Conservation (phyloP, 768 basidiomycete genomes). For the Lactarius deliciosus region DNA sequence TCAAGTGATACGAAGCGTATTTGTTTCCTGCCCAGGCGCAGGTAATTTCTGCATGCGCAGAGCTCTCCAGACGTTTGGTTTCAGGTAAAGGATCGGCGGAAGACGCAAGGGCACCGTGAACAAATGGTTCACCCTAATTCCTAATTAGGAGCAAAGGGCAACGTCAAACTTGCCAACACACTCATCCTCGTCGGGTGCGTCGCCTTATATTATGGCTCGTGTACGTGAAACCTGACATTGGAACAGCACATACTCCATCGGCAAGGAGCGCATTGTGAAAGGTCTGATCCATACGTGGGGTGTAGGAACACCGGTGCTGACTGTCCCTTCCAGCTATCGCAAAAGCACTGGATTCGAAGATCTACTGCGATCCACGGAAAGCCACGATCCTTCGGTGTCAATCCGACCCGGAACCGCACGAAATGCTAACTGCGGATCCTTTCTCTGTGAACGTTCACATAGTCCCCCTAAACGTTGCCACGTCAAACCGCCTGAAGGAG, state of each 20-base stretch:
- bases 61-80: constrained; percentile 64
- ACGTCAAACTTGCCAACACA: constrained; percentile 40
- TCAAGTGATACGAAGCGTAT: constrained; percentile 49
- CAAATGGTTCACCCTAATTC: constrained; percentile 44
- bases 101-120: constrained; percentile 43
- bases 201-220: not conserved
- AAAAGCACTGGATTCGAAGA: constrained; percentile 49
- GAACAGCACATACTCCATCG: constrained; percentile 89
- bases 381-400: constrained; percentile 82
- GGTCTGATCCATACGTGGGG: constrained; percentile 44
- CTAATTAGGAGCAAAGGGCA: constrained; percentile 39
- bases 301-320: no score
- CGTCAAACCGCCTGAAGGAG: constrained; percentile 68
- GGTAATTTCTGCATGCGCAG: constrained; percentile 90
- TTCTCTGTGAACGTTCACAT: constrained; percentile 79
- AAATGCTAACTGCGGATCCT: constrained; percentile 75
- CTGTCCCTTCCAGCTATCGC: no score
- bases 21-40: constrained; percentile 94
- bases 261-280: constrained; percentile 97
- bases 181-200: constrained; percentile 74
- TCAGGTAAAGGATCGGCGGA: constrained; percentile 39
- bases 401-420: constrained; percentile 77
- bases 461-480: constrained; percentile 73
- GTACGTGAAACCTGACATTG: not conserved
- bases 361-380: constrained; percentile 89